Conservation (phyloP, 2,329 filamentous ascomycete species). For the Fusarium sacchari region DNA sequence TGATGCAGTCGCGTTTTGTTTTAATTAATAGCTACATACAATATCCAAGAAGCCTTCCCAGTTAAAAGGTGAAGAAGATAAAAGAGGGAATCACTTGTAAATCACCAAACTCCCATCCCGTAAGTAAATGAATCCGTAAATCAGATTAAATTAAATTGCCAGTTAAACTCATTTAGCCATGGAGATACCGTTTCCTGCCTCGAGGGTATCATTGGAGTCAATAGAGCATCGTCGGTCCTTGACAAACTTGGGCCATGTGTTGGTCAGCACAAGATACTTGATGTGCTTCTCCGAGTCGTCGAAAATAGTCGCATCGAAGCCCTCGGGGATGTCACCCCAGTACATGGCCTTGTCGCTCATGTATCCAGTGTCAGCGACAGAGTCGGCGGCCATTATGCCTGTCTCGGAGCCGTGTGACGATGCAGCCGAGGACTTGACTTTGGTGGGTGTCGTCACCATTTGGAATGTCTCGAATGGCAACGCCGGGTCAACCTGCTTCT, state of each 20-base stretch:
- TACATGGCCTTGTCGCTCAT: conserved; percentile 47
- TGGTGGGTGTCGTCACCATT: conserved; percentile 28
- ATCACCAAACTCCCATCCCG: conserved; percentile 29
- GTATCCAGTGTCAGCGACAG: conserved; percentile 20
- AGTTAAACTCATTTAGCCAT: neutral
- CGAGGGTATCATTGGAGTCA: conserved; percentile 42
- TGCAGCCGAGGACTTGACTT: conserved; percentile 34
- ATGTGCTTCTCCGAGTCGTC: conserved; percentile 69
- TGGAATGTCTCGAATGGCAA: conserved; percentile 55
- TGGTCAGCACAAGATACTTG: conserved; percentile 74
- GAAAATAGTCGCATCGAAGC: conserved; percentile 66
- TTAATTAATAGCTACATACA: conserved; percentile 30
- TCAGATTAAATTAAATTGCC: neutral
- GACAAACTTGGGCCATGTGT: conserved; percentile 74
- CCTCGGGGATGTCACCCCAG: conserved; percentile 58
- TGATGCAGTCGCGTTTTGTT: conserved; percentile 3
- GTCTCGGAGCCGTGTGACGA: conserved; percentile 39
- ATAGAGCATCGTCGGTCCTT: conserved; percentile 52
- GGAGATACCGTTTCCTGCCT: conserved; percentile 31
- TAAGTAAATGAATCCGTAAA: conserved; percentile 1
- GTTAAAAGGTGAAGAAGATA: neutral
- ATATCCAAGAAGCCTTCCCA: conserved; percentile 12
- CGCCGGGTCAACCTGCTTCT: conserved; percentile 52
- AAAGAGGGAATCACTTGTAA: conserved; percentile 27
- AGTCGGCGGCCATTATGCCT: conserved; percentile 31